These are phyloP conservation scores for Rhinocladiella similis DNA, from an alignment of 2,329 filamentous ascomycete species.

Conservation along the genomic window DNA sequence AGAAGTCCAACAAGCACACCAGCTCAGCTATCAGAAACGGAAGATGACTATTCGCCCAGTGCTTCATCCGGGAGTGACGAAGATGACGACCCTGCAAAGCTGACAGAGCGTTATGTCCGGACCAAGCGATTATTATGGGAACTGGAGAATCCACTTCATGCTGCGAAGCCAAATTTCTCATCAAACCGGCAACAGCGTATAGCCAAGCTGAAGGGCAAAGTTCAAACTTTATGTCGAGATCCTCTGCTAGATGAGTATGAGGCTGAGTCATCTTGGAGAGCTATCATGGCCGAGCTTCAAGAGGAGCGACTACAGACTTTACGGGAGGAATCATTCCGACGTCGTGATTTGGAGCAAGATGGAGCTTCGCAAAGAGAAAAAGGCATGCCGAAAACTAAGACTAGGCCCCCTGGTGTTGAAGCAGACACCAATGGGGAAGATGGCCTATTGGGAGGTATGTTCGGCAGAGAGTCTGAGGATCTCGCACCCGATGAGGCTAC, in stretches of 20 bases:
- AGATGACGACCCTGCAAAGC: constrained; percentile 58
- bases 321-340: constrained; percentile 37
- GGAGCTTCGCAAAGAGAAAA: background rate
- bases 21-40: constrained; percentile 10
- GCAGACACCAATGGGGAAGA: constrained; percentile 43
- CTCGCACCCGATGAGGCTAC: constrained; percentile 8
- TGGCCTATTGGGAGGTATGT: constrained; percentile 60
- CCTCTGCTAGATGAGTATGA: constrained; percentile 69
- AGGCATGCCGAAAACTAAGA: constrained; percentile 26
- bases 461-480: constrained; percentile 42
- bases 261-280: constrained; percentile 67
- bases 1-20: constrained; percentile 18
- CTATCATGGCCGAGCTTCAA: constrained; percentile 59
- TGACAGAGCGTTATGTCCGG: constrained; percentile 74
- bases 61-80: constrained; percentile 22
- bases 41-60: constrained; percentile 10
- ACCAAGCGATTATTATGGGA: constrained; percentile 69
- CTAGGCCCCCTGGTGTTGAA: constrained; percentile 35
- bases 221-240: constrained; percentile 75
- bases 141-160: constrained; percentile 51
- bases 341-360: background rate
- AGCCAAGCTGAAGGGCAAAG: constrained; percentile 67
- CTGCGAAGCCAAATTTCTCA: constrained; percentile 40
- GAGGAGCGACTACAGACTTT: constrained; percentile 45
- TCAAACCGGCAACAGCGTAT: constrained; percentile 55